A percentile compares a stretch with the other conserved stretches of the same genome.
Conservation (phyloP, 495 filamentous ascomycete genomes). For the Penicillium paxilli region DNA sequence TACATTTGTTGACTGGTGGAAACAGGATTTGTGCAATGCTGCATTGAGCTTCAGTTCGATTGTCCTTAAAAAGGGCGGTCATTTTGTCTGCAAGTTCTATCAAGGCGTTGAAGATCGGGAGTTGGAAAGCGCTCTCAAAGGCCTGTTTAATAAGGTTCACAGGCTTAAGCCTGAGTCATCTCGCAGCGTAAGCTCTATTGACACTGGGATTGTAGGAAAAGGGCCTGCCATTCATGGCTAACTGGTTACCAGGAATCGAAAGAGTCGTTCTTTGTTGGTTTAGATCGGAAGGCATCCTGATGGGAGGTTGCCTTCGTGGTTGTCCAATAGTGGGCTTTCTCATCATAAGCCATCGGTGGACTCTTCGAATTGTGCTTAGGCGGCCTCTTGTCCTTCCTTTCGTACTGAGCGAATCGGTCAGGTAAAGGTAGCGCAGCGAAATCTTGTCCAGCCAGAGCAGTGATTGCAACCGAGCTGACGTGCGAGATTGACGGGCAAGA, state of each 20-base stretch:
- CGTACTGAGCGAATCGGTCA: no score
- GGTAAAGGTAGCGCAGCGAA: no score
- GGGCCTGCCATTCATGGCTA: not conserved
- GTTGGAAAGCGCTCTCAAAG: slow-evolving; percentile 68
- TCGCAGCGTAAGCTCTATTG: slow-evolving; percentile 61
- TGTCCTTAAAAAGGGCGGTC: slow-evolving; percentile 75
- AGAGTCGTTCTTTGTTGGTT: slow-evolving; percentile 82
- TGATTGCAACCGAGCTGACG: no score
- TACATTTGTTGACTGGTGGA: no score
- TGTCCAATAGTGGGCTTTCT: no score
- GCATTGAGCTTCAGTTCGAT: slow-evolving; percentile 82
- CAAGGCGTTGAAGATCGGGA: slow-evolving; percentile 81
- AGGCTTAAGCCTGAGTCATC: slow-evolving; percentile 90
- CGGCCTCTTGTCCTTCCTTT: no score
- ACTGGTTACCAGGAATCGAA: slow-evolving; percentile 70
- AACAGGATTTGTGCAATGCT: slow-evolving; percentile 84
- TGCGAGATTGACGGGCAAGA: no score
- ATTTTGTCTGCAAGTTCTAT: slow-evolving; percentile 98
- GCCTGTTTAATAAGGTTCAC: slow-evolving; percentile 74
- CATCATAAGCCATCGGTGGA: no score
- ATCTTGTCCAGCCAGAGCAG: no score
- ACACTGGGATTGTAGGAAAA: no score
- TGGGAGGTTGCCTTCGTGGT: no score
- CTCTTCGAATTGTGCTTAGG: no score
- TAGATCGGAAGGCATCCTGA: slow-evolving; percentile 48